A percentile compares a stretch with the other conserved stretches of the same genome.
phyloP scores from a whole-genome alignment of 1,284 basidiomycete species.

The Meira miltonrushii region DNA sequence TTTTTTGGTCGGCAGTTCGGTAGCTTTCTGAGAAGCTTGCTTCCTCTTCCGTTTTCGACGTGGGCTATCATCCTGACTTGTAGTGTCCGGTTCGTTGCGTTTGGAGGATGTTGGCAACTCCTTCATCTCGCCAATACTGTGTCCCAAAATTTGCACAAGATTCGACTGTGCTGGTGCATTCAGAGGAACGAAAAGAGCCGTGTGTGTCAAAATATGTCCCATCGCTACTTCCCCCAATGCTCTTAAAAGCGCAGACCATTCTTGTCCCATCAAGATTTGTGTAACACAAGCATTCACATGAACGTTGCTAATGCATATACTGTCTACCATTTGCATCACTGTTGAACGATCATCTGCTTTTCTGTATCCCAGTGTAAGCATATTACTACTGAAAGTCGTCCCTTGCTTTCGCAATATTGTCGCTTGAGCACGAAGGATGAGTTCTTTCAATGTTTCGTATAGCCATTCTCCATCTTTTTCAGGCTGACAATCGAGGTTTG shows the following conservation, averaged over 20 bases:
- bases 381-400: slow-evolving; percentile 44
- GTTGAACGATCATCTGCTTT: slow-evolving; percentile 55
- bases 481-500: no score
- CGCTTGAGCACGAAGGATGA: no score
- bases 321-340: slow-evolving; percentile 15
- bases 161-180: slow-evolving; percentile 63
- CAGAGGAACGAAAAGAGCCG: slow-evolving; percentile 67
- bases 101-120: slow-evolving; percentile 24
- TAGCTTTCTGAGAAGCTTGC: background rate
- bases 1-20: background rate
- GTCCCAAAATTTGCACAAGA: slow-evolving; percentile 71
- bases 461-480: no score
- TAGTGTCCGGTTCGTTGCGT: no score
- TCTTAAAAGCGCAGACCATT: slow-evolving; percentile 66
- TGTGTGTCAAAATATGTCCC: slow-evolving; percentile 67
- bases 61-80: no score
- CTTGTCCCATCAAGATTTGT: slow-evolving; percentile 59
- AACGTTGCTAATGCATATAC: slow-evolving; percentile 59
- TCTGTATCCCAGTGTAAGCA: slow-evolving; percentile 66
- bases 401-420: no score
- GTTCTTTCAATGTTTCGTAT: no score
- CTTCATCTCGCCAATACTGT: slow-evolving; percentile 60
- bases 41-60: slow-evolving; percentile 14
- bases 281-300: slow-evolving; percentile 71
- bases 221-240: slow-evolving; percentile 65